phyloP scores from a whole-genome alignment of 2,329 filamentous ascomycete species.

The Nemania sp. region DNA sequence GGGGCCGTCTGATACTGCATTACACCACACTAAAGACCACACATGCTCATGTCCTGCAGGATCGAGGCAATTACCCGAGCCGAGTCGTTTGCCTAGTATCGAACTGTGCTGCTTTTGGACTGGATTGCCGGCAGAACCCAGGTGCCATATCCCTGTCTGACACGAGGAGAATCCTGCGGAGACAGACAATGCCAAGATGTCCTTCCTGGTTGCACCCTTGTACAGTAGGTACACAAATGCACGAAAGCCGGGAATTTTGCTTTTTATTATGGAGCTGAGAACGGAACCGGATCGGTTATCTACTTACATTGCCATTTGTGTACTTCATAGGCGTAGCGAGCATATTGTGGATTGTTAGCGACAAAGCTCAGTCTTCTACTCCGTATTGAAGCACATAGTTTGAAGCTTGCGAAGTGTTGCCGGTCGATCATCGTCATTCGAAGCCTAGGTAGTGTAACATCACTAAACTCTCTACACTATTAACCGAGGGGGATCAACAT shows the following conservation, averaged over 20 bases:
- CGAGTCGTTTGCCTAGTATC: constrained; percentile 9
- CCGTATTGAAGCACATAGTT: constrained; percentile 3
- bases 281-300: no score
- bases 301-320: no score
- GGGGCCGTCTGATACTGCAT: neutral
- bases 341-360: no score
- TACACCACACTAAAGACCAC: neutral
- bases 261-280: no score
- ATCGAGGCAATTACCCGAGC: constrained; percentile 14
- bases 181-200: constrained; percentile 6
- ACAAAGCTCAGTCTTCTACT: no score
- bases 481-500: constrained; percentile 16
- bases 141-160: constrained; percentile 23
- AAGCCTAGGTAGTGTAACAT: constrained; percentile 1
- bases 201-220: neutral
- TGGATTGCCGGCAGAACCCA: constrained; percentile 26
- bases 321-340: no score
- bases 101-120: constrained; percentile 22
- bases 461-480: neutral
- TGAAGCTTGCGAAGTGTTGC: constrained; percentile 3
- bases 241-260: constrained; percentile 15
- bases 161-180: constrained; percentile 28
- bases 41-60: constrained; percentile 14
- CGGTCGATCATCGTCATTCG: constrained; percentile 17
- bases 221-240: constrained; percentile 4